Evolutionary conservation across 1,284 basidiomycete genomes (phyloP).

Genomic region (Kwoniella shivajii): DNA sequence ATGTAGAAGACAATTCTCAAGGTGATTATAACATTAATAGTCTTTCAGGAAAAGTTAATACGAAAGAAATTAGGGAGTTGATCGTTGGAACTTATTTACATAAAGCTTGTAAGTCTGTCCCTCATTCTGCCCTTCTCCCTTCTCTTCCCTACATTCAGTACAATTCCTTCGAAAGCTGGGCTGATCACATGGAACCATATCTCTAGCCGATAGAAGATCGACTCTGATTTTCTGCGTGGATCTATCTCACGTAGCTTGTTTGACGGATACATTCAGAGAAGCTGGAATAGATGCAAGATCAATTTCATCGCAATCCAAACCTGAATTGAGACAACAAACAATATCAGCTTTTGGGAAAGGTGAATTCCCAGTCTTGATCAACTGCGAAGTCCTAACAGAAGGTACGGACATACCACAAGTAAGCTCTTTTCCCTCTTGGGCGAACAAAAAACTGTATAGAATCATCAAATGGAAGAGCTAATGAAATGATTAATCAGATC

Average conservation of each 20-base stretch:
- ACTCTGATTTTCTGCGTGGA: slow-evolving; percentile 91
- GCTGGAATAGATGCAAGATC: slow-evolving; percentile 86
- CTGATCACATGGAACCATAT: background rate
- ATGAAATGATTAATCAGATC: slow-evolving; percentile 59
- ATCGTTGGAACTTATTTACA: slow-evolving; percentile 81
- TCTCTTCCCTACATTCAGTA: background rate
- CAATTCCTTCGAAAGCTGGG: background rate
- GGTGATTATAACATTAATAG: slow-evolving; percentile 80
- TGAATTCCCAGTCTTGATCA: slow-evolving; percentile 82
- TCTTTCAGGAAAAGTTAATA: slow-evolving; percentile 78
- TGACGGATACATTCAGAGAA: slow-evolving; percentile 72
- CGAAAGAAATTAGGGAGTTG: slow-evolving; percentile 70
- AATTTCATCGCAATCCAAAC: slow-evolving; percentile 72
- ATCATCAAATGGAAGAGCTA: slow-evolving; percentile 14
- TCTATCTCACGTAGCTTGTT: slow-evolving; percentile 74
- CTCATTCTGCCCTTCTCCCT: background rate
- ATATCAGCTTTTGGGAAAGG: slow-evolving; percentile 71
- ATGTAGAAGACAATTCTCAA: slow-evolving; percentile 65
- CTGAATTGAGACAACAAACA: slow-evolving; percentile 65
- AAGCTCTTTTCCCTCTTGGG: slow-evolving; percentile 7
- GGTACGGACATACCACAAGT: slow-evolving; percentile 83
- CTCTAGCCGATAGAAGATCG: slow-evolving; percentile 67
- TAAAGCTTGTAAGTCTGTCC: slow-evolving; percentile 63
- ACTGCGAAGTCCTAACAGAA: slow-evolving; percentile 91
- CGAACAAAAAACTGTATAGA: background rate